Conservation (phyloP, 495 filamentous ascomycete genomes). For the Corynascus novoguineensis region DNA sequence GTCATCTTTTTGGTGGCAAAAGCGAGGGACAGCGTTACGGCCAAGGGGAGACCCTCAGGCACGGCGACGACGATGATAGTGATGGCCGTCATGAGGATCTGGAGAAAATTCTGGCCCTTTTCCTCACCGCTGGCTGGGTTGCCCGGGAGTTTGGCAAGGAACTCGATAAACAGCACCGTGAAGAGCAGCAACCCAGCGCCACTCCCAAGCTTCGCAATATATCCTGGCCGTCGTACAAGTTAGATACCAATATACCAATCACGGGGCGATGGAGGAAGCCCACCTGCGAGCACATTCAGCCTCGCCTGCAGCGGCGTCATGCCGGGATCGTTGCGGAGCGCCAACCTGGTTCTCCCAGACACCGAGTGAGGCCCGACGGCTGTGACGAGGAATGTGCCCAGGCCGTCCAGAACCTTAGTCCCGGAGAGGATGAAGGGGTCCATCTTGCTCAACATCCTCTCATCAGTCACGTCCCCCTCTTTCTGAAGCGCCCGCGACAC, state of each 20-base stretch:
- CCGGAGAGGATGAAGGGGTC: constrained; percentile 90
- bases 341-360: constrained; percentile 86
- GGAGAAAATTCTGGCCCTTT: constrained; percentile 80
- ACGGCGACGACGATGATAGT: constrained; percentile 94
- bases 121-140: constrained; percentile 49
- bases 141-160: constrained; percentile 56
- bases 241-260: background rate
- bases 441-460: constrained; percentile 51
- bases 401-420: constrained; percentile 80
- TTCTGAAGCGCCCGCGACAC: constrained; percentile 66
- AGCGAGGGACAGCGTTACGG: constrained; percentile 82
- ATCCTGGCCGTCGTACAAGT: constrained; percentile 28
- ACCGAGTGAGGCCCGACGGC: constrained; percentile 72
- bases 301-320: constrained; percentile 83
- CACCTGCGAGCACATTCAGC: constrained; percentile 67
- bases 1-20: constrained; percentile 90
- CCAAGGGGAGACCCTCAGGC: constrained; percentile 82
- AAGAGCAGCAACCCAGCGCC: constrained; percentile 61
- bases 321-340: constrained; percentile 74
- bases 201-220: constrained; percentile 77
- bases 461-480: constrained; percentile 42
- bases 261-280: too few relatives aligned
- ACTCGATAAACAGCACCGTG: constrained; percentile 79
- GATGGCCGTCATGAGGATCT: constrained; percentile 86
- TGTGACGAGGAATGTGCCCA: constrained; percentile 75